Evolutionary conservation across 495 filamentous ascomycete species (phyloP).

Genomic region (Cudoniella acicularis): DNA sequence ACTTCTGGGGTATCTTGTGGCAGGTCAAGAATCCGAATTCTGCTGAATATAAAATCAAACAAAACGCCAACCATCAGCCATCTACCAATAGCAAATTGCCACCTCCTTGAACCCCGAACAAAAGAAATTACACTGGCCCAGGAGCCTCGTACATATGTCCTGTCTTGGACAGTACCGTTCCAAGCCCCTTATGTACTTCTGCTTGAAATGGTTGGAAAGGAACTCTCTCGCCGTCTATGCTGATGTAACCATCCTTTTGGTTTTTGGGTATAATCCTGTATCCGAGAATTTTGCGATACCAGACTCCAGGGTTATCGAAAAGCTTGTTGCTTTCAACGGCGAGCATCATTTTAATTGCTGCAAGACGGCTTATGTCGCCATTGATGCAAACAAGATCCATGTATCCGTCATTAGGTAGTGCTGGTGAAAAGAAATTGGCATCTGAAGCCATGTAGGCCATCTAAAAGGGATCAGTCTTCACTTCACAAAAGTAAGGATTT

Average conservation of each 20-base stretch:
- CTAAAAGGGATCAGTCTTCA: conserved; percentile 26
- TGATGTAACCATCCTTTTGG: conserved; percentile 75
- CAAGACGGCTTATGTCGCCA: conserved; percentile 63
- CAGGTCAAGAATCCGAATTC: conserved; percentile 7
- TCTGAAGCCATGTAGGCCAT: conserved; percentile 90
- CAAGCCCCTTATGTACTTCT: conserved; percentile 81
- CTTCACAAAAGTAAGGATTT: conserved; percentile 3
- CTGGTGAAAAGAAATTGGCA: conserved; percentile 82
- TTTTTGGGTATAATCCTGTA: conserved; percentile 78
- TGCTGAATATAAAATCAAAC: conserved; percentile 6
- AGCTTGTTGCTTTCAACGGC: conserved; percentile 67
- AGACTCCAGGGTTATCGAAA: conserved; percentile 73
- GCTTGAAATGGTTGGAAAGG: conserved; percentile 87
- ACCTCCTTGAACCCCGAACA: neutral
- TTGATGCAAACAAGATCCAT: conserved; percentile 81
- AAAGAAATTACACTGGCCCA: conserved; percentile 36
- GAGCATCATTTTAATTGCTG: conserved; percentile 61
- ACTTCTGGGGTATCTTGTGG: conserved; percentile 25
- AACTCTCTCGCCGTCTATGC: conserved; percentile 86
- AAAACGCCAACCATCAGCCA: neutral
- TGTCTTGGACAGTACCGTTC: conserved; percentile 73
- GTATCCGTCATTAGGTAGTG: conserved; percentile 78
- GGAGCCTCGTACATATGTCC: conserved; percentile 68
- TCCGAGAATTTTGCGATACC: conserved; percentile 74
- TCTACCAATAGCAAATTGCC: neutral